Evolutionary conservation across 1,139 yeast genomes (phyloP), one percentile per base, ranked within the genome.

Genomic region (Sugiyamaella castrensis): DNA sequence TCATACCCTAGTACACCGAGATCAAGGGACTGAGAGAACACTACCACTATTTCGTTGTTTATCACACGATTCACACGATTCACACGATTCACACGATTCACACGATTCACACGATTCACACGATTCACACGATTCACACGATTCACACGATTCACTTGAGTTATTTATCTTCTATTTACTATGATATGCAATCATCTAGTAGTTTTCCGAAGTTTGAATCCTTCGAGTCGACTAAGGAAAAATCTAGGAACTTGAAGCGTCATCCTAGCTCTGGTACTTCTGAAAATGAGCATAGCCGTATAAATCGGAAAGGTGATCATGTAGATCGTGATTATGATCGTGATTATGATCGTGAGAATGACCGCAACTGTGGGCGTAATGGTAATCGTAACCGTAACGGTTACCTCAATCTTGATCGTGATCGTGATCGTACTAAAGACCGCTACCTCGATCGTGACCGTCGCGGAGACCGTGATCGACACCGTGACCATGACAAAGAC

Each of bases 141-240:
- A n/a, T n/a, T n/a, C n/a, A n/a, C n/a, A n/a, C n/a, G n/a, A n/a
- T n/a, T n/a, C n/a, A n/a, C n/a, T n/a, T n/a, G n/a, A n/a, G n/a
- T n/a, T n/a, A n/a, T n/a, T n/a, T n/a, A n/a, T n/a, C n/a, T n/a
- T n/a, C n/a, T n/a, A n/a, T 19, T 19, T 19, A 19, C 24, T 19
- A 19, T 19, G 24, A 16, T 31, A 39, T 39, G 43, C 36, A 39
- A 39, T 39, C 43, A 15, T 39, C 43, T 13, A 39, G n/a, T 39
- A 40, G 37, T 40, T 40, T 40, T 40, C 44, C 44, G 11, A 29
- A 32, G 24, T 40, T 40, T 31, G 24, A 37, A n/a, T 40, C 44
- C 15, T 40, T 40, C 32, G 32, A 28, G 5, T 40, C 44, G 15
- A 13, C 44, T 35, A 32, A 32, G n/a, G 37, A 40, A 10, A 33